Conservation (phyloP, 148 eudicot genomes). For the Tetragonia tetragonoides region DNA sequence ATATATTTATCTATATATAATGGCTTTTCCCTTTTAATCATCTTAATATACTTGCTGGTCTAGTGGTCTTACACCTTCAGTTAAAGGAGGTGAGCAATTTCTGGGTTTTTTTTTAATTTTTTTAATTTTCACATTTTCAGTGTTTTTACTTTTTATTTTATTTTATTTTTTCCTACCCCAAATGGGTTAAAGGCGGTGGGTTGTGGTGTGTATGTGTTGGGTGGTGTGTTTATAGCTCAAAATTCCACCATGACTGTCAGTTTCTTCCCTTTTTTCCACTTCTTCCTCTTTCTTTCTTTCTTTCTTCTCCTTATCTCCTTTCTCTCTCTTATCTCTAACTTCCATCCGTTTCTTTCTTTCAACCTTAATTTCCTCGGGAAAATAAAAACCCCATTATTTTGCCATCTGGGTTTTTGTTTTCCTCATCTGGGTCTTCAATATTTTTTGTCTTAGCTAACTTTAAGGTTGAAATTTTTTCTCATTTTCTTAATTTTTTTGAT, state of each 20-base stretch:
- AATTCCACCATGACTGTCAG: slow-evolving; percentile 21
- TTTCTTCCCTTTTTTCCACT: slow-evolving; percentile 22
- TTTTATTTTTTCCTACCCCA: background rate
- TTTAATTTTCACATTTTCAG: background rate
- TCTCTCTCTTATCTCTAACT: slow-evolving; percentile 13
- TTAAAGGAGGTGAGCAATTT: slow-evolving; percentile 54
- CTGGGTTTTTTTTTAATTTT: slow-evolving; percentile 32
- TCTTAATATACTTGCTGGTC: slow-evolving; percentile 3
- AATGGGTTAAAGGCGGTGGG: slow-evolving; percentile 51
- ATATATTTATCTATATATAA: background rate
- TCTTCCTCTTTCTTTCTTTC: slow-evolving; percentile 18
- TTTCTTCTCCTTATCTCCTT: slow-evolving; percentile 20
- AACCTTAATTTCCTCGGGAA: slow-evolving; percentile 1
- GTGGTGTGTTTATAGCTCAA: slow-evolving; percentile 41
- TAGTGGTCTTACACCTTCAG: slow-evolving; percentile 50
- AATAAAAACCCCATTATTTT: background rate
- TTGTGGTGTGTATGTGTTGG: slow-evolving; percentile 7
- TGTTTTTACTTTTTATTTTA: background rate
- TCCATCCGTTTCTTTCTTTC: slow-evolving; percentile 21
- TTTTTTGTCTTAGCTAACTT: slow-evolving; percentile 15
- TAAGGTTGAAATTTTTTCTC: no score
- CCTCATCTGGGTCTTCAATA: slow-evolving; percentile 25
- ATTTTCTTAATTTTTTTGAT: background rate
- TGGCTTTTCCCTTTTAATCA: slow-evolving; percentile 39
- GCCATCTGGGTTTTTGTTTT: background rate